Percentiles rank a stretch among this genome's conserved stretches.
These are phyloP conservation scores for Zymoseptoria passerinii DNA, from an alignment of 2,329 filamentous ascomycete species.

Conservation along the genomic window DNA sequence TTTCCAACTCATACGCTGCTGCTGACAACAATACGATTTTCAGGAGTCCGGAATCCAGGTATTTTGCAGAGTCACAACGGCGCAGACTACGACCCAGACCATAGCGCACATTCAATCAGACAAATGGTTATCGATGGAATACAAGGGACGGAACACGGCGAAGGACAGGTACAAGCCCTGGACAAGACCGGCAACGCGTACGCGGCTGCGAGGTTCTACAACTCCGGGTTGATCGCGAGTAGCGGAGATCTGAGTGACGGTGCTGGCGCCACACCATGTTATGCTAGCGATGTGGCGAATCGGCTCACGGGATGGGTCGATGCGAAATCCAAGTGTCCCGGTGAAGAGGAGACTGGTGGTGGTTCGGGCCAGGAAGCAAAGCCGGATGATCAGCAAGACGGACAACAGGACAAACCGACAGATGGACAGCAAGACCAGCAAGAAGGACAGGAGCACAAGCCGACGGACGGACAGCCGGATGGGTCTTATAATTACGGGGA, in stretches of 20 bases:
- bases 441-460: background rate
- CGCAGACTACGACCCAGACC: conserved; percentile 16
- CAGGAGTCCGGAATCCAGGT: no score
- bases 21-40: no score
- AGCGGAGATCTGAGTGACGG: conserved; percentile 25
- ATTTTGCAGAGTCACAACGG: conserved; percentile 38
- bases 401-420: background rate
- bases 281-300: conserved; percentile 45
- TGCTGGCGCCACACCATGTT: conserved; percentile 44
- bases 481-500: background rate
- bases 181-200: conserved; percentile 30
- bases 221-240: conserved; percentile 6
- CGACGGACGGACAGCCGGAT: background rate
- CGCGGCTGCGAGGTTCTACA: conserved; percentile 42
- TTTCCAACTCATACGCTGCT: no score
- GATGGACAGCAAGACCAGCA: background rate
- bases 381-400: background rate
- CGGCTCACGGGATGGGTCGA: conserved; percentile 31
- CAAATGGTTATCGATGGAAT: conserved; percentile 39
- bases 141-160: conserved; percentile 34
- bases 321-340: background rate
- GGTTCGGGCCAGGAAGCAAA: background rate
- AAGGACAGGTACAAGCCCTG: conserved; percentile 36
- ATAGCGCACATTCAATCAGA: conserved; percentile 19
- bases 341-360: background rate